Evolutionary conservation across 148 eudicot species (phyloP).

Genomic region (Camellia lanceoleosa): DNA sequence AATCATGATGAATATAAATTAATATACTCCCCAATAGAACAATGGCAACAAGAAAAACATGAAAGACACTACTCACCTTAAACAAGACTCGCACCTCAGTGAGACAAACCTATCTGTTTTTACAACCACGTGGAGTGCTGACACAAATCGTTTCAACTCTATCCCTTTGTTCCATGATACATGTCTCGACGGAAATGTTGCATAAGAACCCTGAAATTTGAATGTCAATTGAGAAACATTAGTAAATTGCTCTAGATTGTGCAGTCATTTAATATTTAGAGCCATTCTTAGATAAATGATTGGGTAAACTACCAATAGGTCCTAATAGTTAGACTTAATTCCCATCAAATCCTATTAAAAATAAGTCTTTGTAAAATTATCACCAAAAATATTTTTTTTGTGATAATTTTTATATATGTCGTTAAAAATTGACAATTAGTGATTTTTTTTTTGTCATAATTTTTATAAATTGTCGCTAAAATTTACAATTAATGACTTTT

Average conservation of each 20-base stretch:
- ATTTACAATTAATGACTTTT: too few species aligned
- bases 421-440: too few species aligned
- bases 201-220: constrained; percentile 47
- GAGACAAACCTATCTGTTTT: constrained; percentile 33
- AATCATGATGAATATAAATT: background rate
- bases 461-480: too few species aligned
- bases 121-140: constrained; percentile 32
- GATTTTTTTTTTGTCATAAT: too few species aligned
- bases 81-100: constrained; percentile 36
- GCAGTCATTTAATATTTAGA: background rate
- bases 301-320: too few species aligned
- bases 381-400: too few species aligned
- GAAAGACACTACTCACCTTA: constrained; percentile 36
- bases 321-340: too few species aligned
- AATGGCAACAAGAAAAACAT: background rate
- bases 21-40: background rate
- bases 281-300: background rate
- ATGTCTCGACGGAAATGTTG: constrained; percentile 34
- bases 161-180: constrained; percentile 43
- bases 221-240: background rate
- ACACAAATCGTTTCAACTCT: constrained; percentile 31
- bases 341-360: too few species aligned
- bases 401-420: too few species aligned
- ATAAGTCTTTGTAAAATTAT: too few species aligned
- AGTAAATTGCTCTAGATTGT: background rate